Base-by-base conservation (phyloP, 495 filamentous ascomycete genomes). In the Podospora appendiculata region DNA sequence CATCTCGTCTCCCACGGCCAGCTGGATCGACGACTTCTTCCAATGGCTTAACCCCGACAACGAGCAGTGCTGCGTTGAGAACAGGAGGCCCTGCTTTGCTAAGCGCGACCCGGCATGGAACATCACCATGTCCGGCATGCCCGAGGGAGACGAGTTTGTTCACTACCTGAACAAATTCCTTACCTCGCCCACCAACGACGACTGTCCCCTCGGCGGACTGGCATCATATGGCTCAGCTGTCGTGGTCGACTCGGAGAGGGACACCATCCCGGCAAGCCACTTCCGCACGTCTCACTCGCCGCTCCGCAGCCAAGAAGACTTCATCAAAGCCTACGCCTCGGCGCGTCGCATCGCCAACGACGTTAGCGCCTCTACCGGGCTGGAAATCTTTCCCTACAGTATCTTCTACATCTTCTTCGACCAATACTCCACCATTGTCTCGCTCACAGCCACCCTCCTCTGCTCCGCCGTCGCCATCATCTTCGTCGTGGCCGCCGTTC, bases 381-480 rank as follows among this genome's bases (percentile, higher is more conserved):
- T 89, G 42, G 78, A 86, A 19, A 83, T 97, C 47, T 98, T 97
- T 77, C 91, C 93, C 0, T 98, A 98, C 67, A 89, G 85, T 41
- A 85, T 96, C 58, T 91, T 93, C 65, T 98, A 98, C 72, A 90
- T 98, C 59, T 98, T 96, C 79, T 97, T 98, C 65, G 92, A 98
- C 70, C 93, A 96, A 64, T 98, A 98, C 66, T 77, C 87, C 2
- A 78, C 80, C 51, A 96, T 98, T 56, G 83, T 93, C 34, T 75
- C 70, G 25, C 78, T 96, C 5, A 88, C 93, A 0, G 83, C 78
- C 6, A 79, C 86, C 1, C 79, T 98, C 8, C 76, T 98, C 49
- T 83, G 89, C 36, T 85, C 86, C 6, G 93, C 89, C 0, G 73
- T 96, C 17, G 88, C 75, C 25, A 86, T 91, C 56, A 92, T 96